These are phyloP conservation scores for Simplicillium sp. DNA, from an alignment of 2,329 filamentous ascomycete genomes.

Conservation along the genomic window DNA sequence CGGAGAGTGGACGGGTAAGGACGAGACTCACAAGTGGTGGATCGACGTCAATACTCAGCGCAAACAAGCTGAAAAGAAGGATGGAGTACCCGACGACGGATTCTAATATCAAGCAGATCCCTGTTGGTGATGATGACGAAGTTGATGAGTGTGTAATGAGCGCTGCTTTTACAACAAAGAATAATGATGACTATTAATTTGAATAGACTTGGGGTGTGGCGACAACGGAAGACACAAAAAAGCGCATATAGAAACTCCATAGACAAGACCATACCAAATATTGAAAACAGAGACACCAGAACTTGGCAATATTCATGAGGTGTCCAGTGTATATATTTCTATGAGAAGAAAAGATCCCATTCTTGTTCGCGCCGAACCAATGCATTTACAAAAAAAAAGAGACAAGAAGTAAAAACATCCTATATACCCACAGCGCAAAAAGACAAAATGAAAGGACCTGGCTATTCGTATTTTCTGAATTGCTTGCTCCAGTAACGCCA, in stretches of 20 bases:
- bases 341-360: no score
- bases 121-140: neutral
- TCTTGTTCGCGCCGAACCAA: no score
- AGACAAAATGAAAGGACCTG: neutral
- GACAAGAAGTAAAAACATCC: neutral
- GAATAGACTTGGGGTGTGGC: neutral
- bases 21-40: slow-evolving; percentile 49
- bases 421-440: no score
- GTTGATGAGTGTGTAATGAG: neutral
- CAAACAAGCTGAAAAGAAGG: slow-evolving; percentile 26
- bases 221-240: no score
- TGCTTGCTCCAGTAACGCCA: no score
- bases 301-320: no score
- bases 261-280: no score
- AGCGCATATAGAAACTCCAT: no score
- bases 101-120: slow-evolving; percentile 9
- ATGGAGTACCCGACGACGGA: slow-evolving; percentile 21
- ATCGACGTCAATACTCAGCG: slow-evolving; percentile 36
- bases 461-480: no score
- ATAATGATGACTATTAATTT: slow-evolving; percentile 1
- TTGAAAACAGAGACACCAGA: no score
- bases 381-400: neutral
- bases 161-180: neutral
- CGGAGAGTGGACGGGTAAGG: slow-evolving; percentile 32
- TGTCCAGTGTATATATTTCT: no score